Base-by-base conservation (phyloP, 1,139 yeast genomes). In the Blastobotrys ciferrii region DNA sequence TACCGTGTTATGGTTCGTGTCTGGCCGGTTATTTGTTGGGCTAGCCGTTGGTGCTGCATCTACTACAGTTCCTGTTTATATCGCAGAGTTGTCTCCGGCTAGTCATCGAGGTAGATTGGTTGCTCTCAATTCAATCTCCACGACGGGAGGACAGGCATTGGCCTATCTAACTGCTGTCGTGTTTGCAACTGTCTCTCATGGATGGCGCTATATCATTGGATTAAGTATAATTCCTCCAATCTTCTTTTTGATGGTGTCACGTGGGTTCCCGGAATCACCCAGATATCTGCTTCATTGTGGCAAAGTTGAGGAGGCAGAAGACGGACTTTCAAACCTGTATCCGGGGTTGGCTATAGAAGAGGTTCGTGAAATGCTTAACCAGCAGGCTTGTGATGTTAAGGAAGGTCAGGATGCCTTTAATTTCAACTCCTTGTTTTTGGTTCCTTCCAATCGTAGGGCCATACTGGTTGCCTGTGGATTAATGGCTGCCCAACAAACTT, bases 401-500 rank as follows among this genome's bases (percentile, higher is more conserved):
- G 19, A 13, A 4, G 37, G 17, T 6, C 20, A 15, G 9, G 17
- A 41, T 15, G 20, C 17, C 3, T 42, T 47, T 11, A 25, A 48
- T 18, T 38, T 51, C 25, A 17, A 17, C 17, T 18, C 35, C 18
- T 37, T 54, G 20, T 50, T 48, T 37, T 13, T 40, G 1, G 49
- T 47, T 3, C 72, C 75, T 13, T 73, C 78, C 7, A 79, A 82
- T 50, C 70, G 76, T 48, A 72, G 87, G 50, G 89, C 89, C 1
- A 71, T 83, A 42, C 62, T 76, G 13, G 75, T 84, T 44, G 89
- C 87, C 1, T 82, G 87, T 69, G 81, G 82, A 1, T 72, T 84
- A 46, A 86, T 84, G 77, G 82, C 85, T 45, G 78, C 82, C 59
- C 91, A 84, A 64, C 91, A 84, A 62, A 75, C 80, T 39, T 78